phyloP scores from a whole-genome alignment of 176 grass and related monocot genomes.

The Juncus effusus region DNA sequence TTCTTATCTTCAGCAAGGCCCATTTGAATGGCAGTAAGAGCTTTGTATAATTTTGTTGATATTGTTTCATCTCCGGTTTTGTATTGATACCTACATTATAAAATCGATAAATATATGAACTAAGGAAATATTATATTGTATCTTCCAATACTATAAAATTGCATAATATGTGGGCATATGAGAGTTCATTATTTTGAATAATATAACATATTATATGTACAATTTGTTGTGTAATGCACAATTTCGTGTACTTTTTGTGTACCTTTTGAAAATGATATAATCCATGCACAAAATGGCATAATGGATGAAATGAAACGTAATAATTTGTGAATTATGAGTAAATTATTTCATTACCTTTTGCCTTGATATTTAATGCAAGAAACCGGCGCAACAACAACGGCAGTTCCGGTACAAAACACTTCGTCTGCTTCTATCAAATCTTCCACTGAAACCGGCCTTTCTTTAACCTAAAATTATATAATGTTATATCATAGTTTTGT shows the following conservation, averaged over 20 bases:
- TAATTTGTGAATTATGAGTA: too few relatives aligned
- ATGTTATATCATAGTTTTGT: background rate
- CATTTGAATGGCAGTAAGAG: conserved; percentile 73
- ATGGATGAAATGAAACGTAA: too few relatives aligned
- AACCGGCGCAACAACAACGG: conserved; percentile 73
- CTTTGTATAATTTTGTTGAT: conserved; percentile 48
- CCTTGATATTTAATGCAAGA: conserved; percentile 52
- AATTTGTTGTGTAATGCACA: too few relatives aligned
- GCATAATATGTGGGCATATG: background rate
- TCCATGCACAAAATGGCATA: too few relatives aligned
- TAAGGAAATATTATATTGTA: background rate
- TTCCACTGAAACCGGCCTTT: conserved; percentile 60
- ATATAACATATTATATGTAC: too few relatives aligned
- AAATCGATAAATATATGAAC: background rate
- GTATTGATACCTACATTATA: conserved; percentile 48
- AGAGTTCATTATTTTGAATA: too few relatives aligned
- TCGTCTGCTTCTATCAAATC: conserved; percentile 66
- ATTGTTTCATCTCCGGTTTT: conserved; percentile 54
- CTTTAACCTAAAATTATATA: conserved; percentile 47
- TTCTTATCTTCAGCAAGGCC: conserved; percentile 64
- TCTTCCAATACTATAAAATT: background rate
- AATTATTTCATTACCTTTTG: conserved; percentile 37
- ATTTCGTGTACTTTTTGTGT: too few relatives aligned
- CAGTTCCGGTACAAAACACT: conserved; percentile 95
- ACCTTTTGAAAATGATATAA: too few relatives aligned